Evolutionary conservation across 2,329 filamentous ascomycete species (phyloP).

Genomic region (Curvularia sp.): DNA sequence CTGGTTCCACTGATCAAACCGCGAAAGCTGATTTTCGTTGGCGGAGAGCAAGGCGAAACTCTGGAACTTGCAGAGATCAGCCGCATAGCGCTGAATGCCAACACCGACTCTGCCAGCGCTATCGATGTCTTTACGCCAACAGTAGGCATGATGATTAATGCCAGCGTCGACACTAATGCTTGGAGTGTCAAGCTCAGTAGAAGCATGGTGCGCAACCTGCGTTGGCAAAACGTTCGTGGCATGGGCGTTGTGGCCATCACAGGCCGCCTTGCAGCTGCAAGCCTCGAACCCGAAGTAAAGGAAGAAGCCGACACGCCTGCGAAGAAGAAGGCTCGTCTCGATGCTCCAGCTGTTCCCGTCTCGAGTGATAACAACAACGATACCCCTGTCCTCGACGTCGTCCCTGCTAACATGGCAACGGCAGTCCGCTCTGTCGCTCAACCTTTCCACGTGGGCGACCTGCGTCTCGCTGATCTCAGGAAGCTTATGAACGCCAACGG

Average conservation of each 20-base stretch:
- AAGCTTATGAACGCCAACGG: slow-evolving; percentile 79
- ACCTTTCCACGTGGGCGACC: slow-evolving; percentile 91
- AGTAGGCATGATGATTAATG: slow-evolving; percentile 78
- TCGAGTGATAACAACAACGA: slow-evolving; percentile 58
- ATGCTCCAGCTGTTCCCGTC: slow-evolving; percentile 51
- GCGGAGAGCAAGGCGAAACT: slow-evolving; percentile 78
- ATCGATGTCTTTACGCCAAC: slow-evolving; percentile 80
- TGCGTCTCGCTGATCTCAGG: slow-evolving; percentile 85
- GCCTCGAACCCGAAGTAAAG: slow-evolving; percentile 45
- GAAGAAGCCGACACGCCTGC: slow-evolving; percentile 54
- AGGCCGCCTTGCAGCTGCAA: slow-evolving; percentile 68
- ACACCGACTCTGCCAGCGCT: slow-evolving; percentile 53
- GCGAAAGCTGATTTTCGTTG: slow-evolving; percentile 91
- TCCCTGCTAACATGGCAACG: slow-evolving; percentile 69
- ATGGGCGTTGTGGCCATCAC: slow-evolving; percentile 93
- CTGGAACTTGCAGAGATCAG: slow-evolving; percentile 79
- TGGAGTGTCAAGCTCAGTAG: slow-evolving; percentile 94
- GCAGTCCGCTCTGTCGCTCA: slow-evolving; percentile 79
- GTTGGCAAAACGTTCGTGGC: slow-evolving; percentile 93
- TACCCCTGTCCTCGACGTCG: slow-evolving; percentile 64
- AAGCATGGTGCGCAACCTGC: slow-evolving; percentile 81
- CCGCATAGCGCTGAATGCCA: slow-evolving; percentile 66
- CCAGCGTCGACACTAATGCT: slow-evolving; percentile 95
- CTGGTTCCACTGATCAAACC: slow-evolving; percentile 92
- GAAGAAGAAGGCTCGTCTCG: slow-evolving; percentile 61